These are phyloP conservation scores for Hylodesmum podocarpum DNA, from an alignment of 306 rosid genomes.

Conservation along the genomic window DNA sequence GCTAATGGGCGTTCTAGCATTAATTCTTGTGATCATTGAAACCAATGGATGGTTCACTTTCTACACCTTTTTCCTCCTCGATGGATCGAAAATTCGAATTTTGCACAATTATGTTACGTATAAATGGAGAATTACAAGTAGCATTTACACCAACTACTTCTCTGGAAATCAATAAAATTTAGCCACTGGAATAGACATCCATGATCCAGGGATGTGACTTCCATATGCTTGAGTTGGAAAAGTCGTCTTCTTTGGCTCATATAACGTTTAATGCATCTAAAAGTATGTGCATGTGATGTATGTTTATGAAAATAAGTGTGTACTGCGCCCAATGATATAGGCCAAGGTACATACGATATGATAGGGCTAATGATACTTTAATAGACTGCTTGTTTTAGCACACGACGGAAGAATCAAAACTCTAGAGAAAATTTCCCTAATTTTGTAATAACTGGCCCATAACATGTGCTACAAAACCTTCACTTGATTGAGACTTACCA, in stretches of 20 bases:
- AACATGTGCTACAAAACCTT: constrained; percentile 59
- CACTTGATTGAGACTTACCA: constrained; percentile 43
- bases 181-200: constrained; percentile 54
- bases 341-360: constrained; percentile 41
- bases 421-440: constrained; percentile 41
- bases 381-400: constrained; percentile 60
- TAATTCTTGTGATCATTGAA: constrained; percentile 21
- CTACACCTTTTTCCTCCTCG: constrained; percentile 13
- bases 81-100: constrained; percentile 4
- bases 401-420: constrained; percentile 46
- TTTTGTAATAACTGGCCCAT: constrained; percentile 57
- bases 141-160: constrained; percentile 56
- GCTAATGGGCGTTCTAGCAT: constrained; percentile 20
- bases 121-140: constrained; percentile 41
- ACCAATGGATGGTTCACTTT: constrained; percentile 15
- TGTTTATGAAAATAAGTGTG: constrained; percentile 35
- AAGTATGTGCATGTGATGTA: constrained; percentile 55
- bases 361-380: constrained; percentile 47
- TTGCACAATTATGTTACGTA: constrained; percentile 25
- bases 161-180: constrained; percentile 49
- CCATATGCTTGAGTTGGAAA: constrained; percentile 39
- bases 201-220: constrained; percentile 57
- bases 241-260: constrained; percentile 31
- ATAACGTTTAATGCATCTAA: constrained; percentile 49
- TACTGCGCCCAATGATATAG: constrained; percentile 41